phyloP scores from a whole-genome alignment of 2,329 filamentous ascomycete species.

The Phaeoacremonium minimum region DNA sequence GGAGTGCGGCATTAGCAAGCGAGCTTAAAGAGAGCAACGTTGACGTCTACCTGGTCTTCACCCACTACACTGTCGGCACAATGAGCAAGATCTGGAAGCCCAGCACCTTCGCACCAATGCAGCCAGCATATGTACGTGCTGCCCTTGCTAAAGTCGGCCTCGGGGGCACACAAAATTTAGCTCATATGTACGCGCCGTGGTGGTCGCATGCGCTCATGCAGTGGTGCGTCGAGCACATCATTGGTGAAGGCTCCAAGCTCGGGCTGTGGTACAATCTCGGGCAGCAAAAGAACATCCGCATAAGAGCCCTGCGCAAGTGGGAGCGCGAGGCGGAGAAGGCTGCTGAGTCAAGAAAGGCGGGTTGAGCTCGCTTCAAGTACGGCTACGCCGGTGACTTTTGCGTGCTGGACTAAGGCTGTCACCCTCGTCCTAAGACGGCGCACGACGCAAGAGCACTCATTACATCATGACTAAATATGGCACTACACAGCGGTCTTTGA shows the following conservation, averaged over 20 bases:
- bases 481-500: too few species aligned
- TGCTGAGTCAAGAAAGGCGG: too few species aligned
- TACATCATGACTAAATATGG: too few species aligned
- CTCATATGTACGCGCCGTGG: constrained; percentile 84
- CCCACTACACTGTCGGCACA: constrained; percentile 88
- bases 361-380: too few species aligned
- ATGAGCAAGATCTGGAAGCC: constrained; percentile 94
- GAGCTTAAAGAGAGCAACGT: constrained; percentile 80
- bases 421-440: too few species aligned
- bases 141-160: constrained; percentile 77
- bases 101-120: constrained; percentile 73
- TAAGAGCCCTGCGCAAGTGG: constrained; percentile 76
- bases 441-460: too few species aligned
- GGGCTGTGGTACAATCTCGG: constrained; percentile 47
- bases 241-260: constrained; percentile 43
- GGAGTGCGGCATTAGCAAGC: constrained; percentile 80
- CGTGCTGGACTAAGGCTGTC: too few species aligned
- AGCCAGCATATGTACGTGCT: constrained; percentile 75
- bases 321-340: constrained; percentile 74
- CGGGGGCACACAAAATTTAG: constrained; percentile 72
- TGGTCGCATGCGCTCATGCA: constrained; percentile 90
- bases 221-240: constrained; percentile 66
- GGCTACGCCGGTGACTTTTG: too few species aligned
- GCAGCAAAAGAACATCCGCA: constrained; percentile 82
- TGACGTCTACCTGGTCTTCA: constrained; percentile 86